Evolutionary conservation across 106 monocot genomes (phyloP).

Genomic region (Dioscorea alata): DNA sequence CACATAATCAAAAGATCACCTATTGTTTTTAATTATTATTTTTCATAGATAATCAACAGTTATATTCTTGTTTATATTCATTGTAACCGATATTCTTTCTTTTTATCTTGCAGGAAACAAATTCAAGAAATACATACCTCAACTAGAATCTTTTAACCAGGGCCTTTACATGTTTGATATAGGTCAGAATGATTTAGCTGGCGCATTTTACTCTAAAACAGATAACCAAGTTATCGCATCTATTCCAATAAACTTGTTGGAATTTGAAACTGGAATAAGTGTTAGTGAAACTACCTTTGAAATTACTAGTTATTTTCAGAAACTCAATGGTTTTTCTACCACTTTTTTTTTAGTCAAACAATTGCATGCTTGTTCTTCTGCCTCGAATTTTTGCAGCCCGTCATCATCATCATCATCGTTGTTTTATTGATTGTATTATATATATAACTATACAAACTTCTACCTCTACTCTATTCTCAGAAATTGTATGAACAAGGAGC

Average conservation of each 20-base stretch:
- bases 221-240: constrained; percentile 84
- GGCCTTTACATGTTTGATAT: constrained; percentile 93
- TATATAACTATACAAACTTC: no score
- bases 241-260: constrained; percentile 67
- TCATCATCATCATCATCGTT: no score
- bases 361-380: no score
- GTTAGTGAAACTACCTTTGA: constrained; percentile 14
- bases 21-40: no score
- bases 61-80: no score
- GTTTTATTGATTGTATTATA: no score
- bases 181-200: constrained; percentile 94
- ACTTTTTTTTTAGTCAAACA: no score
- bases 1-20: no score
- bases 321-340: no score
- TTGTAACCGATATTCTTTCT: background rate
- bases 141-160: constrained; percentile 46
- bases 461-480: constrained; percentile 20
- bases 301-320: no score
- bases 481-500: constrained; percentile 84
- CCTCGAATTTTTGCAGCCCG: no score
- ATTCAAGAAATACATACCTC: constrained; percentile 64
- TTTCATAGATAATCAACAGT: no score
- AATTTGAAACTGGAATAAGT: constrained; percentile 83
- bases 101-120: constrained; percentile 39
- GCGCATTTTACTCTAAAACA: constrained; percentile 66